A percentile compares a stretch with the other conserved stretches of the same genome.
Conservation (phyloP, 129 eudicot genomes). For the Helianthus tuberosus region DNA sequence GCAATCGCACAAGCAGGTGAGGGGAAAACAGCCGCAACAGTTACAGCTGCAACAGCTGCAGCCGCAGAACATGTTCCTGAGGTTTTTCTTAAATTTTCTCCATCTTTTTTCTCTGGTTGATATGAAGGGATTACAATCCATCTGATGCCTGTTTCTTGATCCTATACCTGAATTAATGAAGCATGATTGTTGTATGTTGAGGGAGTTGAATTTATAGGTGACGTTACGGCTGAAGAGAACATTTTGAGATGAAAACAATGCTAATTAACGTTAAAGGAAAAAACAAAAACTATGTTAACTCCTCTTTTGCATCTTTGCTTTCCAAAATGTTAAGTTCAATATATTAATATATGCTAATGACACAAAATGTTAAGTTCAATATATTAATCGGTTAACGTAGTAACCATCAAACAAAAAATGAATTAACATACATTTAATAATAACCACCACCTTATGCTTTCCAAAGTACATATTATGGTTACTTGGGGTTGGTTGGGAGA, state of each 20-base stretch:
- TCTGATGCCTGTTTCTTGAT: neutral
- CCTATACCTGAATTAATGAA: neutral
- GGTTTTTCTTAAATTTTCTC: slow-evolving; percentile 15
- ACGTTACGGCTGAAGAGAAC: neutral
- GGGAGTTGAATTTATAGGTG: neutral
- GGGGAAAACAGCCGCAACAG: neutral
- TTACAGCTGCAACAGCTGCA: neutral
- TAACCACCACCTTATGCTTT: no score
- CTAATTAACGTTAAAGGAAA: neutral
- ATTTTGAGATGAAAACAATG: slow-evolving; percentile 18
- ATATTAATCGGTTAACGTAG: no score
- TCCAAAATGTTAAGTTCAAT: no score
- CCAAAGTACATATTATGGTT: no score
- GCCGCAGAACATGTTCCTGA: neutral
- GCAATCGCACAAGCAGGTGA: neutral
- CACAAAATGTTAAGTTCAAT: no score
- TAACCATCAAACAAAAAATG: no score
- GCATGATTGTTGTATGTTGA: neutral
- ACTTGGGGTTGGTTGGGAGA: no score
- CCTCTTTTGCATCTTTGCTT: neutral
- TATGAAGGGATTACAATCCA: slow-evolving; percentile 8
- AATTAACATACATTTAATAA: no score
- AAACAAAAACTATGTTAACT: slow-evolving; percentile 5
- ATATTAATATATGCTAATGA: no score
- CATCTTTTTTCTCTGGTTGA: slow-evolving; percentile 3